phyloP scores from a whole-genome alignment of 2,329 filamentous ascomycete species.

The Aspergillus neotritici region DNA sequence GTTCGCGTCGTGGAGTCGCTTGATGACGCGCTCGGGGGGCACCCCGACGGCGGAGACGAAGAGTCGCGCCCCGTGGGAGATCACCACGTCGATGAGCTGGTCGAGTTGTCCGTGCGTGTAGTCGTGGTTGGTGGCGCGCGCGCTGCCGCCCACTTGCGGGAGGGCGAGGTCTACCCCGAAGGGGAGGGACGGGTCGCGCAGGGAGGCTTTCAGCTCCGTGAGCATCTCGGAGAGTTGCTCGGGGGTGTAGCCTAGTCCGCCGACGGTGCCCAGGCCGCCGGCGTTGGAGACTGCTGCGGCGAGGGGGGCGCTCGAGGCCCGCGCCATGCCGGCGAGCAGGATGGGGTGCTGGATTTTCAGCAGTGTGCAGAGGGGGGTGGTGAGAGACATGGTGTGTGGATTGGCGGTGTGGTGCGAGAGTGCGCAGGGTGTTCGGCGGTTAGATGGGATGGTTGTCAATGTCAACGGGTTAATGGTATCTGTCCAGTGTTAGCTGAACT shows the following conservation, averaged over 20 bases:
- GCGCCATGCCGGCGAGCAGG: constrained; percentile 89
- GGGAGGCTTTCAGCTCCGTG: constrained; percentile 73
- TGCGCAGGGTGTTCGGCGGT: too few relatives aligned
- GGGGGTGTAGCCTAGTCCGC: constrained; percentile 63
- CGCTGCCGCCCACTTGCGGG: constrained; percentile 76
- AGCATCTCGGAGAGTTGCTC: constrained; percentile 74
- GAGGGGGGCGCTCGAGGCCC: constrained; percentile 69
- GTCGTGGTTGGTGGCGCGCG: constrained; percentile 89
- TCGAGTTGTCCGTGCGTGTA: constrained; percentile 87
- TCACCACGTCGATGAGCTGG: constrained; percentile 79
- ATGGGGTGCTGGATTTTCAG: constrained; percentile 83
- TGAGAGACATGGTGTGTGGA: constrained; percentile 47
- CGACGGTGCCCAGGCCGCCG: constrained; percentile 66
- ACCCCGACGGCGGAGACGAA: constrained; percentile 89
- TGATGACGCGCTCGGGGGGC: constrained; percentile 67
- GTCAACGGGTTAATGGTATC: too few relatives aligned
- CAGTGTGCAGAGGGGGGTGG: constrained; percentile 71
- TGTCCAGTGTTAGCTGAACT: too few relatives aligned
- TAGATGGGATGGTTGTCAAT: too few relatives aligned
- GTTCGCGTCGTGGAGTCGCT: constrained; percentile 69
- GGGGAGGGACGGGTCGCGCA: constrained; percentile 62
- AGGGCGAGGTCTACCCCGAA: constrained; percentile 91
- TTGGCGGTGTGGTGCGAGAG: too few relatives aligned
- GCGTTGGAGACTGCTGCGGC: constrained; percentile 85
- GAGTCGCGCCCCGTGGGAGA: constrained; percentile 73